Percentiles rank a stretch among this genome's conserved stretches.
Conservation (phyloP, 2,329 filamentous ascomycete species). For the Venturia effusa region DNA sequence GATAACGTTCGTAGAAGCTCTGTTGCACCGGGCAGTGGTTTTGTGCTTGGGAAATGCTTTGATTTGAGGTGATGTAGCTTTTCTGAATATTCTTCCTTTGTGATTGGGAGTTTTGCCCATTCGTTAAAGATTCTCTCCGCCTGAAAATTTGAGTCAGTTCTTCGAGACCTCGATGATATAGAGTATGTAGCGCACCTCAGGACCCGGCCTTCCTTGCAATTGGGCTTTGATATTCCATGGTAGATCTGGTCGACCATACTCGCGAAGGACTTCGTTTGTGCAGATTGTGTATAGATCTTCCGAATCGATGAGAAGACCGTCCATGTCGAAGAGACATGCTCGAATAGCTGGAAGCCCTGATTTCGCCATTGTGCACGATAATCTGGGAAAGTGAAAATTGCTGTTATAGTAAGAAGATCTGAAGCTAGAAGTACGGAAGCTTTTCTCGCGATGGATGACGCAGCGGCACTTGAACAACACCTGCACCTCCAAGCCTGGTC, state of each 20-base stretch:
- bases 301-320: slow-evolving; percentile 86
- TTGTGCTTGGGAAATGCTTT: slow-evolving; percentile 60
- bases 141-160: slow-evolving; percentile 20
- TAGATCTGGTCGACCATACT: slow-evolving; percentile 62
- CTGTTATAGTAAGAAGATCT: not conserved
- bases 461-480: not conserved
- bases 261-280: slow-evolving; percentile 70
- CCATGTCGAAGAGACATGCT: slow-evolving; percentile 97
- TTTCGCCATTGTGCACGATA: not conserved
- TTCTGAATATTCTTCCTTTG: slow-evolving; percentile 52
- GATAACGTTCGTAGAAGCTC: slow-evolving; percentile 54
- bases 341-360: slow-evolving; percentile 55
- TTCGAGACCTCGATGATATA: not conserved
- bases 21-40: slow-evolving; percentile 68
- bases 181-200: slow-evolving; percentile 29
- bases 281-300: slow-evolving; percentile 82
- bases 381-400: not conserved
- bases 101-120: slow-evolving; percentile 80
- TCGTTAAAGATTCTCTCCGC: slow-evolving; percentile 55
- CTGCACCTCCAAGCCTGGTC: not conserved
- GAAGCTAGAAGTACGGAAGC: not conserved
- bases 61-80: slow-evolving; percentile 55
- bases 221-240: slow-evolving; percentile 93
- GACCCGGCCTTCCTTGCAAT: slow-evolving; percentile 57
- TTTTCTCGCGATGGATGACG: not conserved